Evolutionary conservation across 768 basidiomycete genomes (phyloP).

Genomic region (Phanerodontia chrysosporium): DNA sequence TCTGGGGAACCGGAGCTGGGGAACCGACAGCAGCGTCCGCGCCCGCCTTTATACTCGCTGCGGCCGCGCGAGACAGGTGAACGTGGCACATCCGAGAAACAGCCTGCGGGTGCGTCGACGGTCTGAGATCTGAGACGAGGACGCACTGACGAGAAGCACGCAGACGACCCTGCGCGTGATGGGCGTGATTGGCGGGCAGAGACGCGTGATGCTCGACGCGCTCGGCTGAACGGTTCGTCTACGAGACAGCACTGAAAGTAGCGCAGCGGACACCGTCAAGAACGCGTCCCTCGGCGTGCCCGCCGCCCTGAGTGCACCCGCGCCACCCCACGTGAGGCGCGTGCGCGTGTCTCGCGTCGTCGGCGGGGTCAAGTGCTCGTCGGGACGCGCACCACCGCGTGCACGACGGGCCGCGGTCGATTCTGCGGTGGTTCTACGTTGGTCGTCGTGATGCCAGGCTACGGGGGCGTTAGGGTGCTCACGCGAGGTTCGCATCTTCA

Average conservation of each 20-base stretch:
- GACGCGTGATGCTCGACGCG: not conserved
- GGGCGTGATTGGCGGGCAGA: not conserved
- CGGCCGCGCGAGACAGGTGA: too few species aligned
- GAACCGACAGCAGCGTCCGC: not conserved
- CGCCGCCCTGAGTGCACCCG: not conserved
- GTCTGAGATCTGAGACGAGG: not conserved
- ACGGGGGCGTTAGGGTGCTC: not conserved
- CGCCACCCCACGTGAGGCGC: not conserved
- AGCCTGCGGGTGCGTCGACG: too few species aligned
- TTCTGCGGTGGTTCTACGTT: not conserved
- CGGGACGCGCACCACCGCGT: not conserved
- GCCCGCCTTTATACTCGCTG: not conserved
- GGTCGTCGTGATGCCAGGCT: not conserved
- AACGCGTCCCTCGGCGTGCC: not conserved
- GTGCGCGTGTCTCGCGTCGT: slow-evolving; percentile 1
- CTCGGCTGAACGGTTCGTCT: not conserved
- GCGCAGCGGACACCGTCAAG: not conserved
- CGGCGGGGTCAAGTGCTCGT: not conserved
- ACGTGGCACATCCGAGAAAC: too few species aligned
- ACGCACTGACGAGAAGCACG: not conserved
- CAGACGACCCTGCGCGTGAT: not conserved
- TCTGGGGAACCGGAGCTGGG: not conserved
- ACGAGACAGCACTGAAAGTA: too few species aligned
- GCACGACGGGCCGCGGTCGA: not conserved
- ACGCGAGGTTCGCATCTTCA: not conserved